Evolutionary conservation across 1,284 basidiomycete species (phyloP).

Genomic region (Naganishia albida): DNA sequence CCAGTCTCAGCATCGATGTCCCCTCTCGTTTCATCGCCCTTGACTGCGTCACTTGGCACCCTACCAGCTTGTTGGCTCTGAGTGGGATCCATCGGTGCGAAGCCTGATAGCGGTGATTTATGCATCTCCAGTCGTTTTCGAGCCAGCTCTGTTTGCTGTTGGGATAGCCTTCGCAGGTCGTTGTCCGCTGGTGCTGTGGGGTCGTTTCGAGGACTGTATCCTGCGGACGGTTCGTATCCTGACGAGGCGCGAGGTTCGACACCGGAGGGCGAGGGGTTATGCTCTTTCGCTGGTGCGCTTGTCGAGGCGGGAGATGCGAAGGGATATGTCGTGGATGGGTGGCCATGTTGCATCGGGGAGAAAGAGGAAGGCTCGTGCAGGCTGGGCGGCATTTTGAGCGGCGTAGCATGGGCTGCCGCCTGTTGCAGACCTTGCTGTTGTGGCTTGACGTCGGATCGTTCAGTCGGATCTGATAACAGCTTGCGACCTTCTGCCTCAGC

Average conservation of each 20-base stretch:
- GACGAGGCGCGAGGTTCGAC: constrained; percentile 4
- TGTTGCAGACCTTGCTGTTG: constrained; percentile 7
- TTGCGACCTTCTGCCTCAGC: constrained; percentile 20
- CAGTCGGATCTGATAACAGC: constrained; percentile 23
- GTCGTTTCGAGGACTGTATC: constrained; percentile 9
- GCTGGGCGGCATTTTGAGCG: constrained; percentile 17
- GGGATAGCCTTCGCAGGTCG: constrained; percentile 22
- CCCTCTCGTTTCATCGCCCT: constrained; percentile 28
- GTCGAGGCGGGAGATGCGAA: constrained; percentile 23
- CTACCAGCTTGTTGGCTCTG: constrained; percentile 25
- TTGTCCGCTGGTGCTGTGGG: constrained; percentile 28
- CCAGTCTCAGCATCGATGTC: constrained; percentile 22
- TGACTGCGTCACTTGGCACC: constrained; percentile 27
- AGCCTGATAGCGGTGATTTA: constrained; percentile 29
- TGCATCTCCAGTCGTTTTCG: constrained; percentile 27
- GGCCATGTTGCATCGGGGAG: constrained; percentile 13
- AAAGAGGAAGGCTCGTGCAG: constrained; percentile 17
- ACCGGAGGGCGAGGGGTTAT: constrained; percentile 9
- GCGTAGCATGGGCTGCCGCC: background rate
- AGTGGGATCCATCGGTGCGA: constrained; percentile 22
- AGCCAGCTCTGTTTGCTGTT: constrained; percentile 27
- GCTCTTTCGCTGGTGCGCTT: constrained; percentile 11
- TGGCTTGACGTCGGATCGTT: constrained; percentile 7
- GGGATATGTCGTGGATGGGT: constrained; percentile 22
- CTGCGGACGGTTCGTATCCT: constrained; percentile 3